Base-by-base conservation (phyloP, 805 yeast species). In the Pichia manshurica region DNA sequence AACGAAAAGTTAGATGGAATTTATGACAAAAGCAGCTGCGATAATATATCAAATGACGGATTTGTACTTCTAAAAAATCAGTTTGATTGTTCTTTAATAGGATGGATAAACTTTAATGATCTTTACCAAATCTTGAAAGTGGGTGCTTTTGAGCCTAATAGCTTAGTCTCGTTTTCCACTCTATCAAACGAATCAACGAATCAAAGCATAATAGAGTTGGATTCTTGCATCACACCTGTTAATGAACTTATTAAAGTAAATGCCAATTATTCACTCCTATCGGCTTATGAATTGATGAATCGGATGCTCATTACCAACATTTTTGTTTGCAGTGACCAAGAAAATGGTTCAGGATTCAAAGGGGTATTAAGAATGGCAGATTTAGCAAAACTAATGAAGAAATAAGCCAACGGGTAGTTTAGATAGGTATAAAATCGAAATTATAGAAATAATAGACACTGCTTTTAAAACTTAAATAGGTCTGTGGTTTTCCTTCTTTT, bases 261-360 rank as follows among this genome's bases (percentile, higher is more conserved):
- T 15, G 52, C 63, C 8, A 48, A 60, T 2, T 56, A 66, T 22
- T 56, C 67, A 28, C 49, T 74, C 5, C 53, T 65, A 29, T 62
- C 74, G 0, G 68, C 60, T 1, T 67, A 68, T 38, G 64, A 63
- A 38, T 59, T 70, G 47, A 66, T 74, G 44, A 67, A 68, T 48
- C 64, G 64, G 42, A 52, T 74, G 53, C 72, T 72, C 6, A 48
- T 70, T 15, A 54, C 56, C 2, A 50, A 57, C 37, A 59, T 55
- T 46, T 61, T 60, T 48, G 68, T 60, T 42, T 70, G 60, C 50
- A 59, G 40, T 52, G 65, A 42, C 28, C 56, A 51, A 23, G 52
- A 56, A 32, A 43, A 49, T 19, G 34, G 53, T 12, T 16, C 12
- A 19, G 31, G 17, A 21, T 37, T 39, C 42, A 38, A 33, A 39